These are phyloP conservation scores for Phytophthora sp. DNA, from an alignment of 352 stramenopile genomes.

Conservation along the genomic window DNA sequence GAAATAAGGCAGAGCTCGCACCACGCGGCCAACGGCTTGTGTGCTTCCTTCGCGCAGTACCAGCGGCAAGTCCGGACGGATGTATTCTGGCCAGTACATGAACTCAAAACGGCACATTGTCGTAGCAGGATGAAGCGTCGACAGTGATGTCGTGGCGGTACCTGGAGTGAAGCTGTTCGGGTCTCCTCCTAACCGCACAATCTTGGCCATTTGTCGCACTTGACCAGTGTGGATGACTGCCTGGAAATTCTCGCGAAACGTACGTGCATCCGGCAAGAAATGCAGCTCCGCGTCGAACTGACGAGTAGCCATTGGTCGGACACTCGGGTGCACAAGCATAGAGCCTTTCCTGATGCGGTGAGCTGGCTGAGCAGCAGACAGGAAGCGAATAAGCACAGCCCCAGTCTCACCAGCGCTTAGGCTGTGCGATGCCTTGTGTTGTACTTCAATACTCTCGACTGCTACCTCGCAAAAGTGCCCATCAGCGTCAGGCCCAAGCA, in stretches of 20 bases:
- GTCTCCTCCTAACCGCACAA: conserved; percentile 54
- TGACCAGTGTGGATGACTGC: conserved; percentile 84
- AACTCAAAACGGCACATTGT: conserved; percentile 85
- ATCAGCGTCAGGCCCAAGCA: conserved; percentile 63
- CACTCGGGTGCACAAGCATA: conserved; percentile 76
- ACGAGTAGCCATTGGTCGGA: conserved; percentile 60
- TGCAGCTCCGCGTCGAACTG: conserved; percentile 85
- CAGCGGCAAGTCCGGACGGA: conserved; percentile 78
- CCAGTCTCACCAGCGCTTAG: conserved; percentile 75
- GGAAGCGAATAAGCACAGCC: conserved; percentile 64
- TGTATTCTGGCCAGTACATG: conserved; percentile 88
- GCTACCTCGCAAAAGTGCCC: conserved; percentile 71
- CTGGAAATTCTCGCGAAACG: conserved; percentile 77
- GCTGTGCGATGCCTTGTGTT: conserved; percentile 64
- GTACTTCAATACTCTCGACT: conserved; percentile 83
- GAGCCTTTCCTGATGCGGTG: conserved; percentile 65
- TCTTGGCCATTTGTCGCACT: conserved; percentile 83
- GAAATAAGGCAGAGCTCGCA: conserved; percentile 64
- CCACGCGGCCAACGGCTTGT: conserved; percentile 73
- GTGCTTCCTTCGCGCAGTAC: conserved; percentile 70
- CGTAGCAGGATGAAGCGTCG: conserved; percentile 31
- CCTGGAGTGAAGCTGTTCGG: conserved; percentile 8
- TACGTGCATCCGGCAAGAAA: conserved; percentile 59
- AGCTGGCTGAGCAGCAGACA: conserved; percentile 22
- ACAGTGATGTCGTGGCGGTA: too few relatives aligned